Evolutionary conservation across 371 early-diverging fungal genomes (phyloP).

Genomic region (Apophysomyces variabilis): DNA sequence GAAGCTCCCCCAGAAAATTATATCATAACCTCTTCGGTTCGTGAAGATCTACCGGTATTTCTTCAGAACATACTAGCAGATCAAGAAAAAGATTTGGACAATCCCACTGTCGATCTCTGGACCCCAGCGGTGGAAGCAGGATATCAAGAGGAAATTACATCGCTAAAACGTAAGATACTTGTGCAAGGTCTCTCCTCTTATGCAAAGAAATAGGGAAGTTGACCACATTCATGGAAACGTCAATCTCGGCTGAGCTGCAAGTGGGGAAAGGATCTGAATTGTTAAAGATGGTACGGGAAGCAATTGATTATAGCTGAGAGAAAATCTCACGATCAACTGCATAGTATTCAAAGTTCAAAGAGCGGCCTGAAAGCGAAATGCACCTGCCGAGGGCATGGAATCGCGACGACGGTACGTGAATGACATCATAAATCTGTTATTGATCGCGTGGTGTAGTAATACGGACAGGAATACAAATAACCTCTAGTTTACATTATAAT

Average conservation of each 20-base stretch:
- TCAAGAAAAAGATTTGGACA: constrained; percentile 12
- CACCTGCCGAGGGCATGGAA: constrained; percentile 48
- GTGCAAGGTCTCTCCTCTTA: neutral
- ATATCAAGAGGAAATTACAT: constrained; percentile 31
- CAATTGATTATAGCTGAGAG: neutral
- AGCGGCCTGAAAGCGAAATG: constrained; percentile 17
- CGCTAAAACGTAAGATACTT: constrained; percentile 29
- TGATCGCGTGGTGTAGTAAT: constrained; percentile 26
- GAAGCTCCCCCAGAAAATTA: constrained; percentile 19
- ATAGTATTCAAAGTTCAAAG: constrained; percentile 46
- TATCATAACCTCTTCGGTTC: constrained; percentile 26
- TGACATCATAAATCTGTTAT: too few species aligned
- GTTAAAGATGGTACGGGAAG: constrained; percentile 43
- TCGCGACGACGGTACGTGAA: constrained; percentile 37
- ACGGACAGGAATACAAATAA: constrained; percentile 40
- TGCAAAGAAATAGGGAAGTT: neutral
- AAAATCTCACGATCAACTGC: neutral
- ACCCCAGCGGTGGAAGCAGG: constrained; percentile 36
- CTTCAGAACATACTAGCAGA: constrained; percentile 42
- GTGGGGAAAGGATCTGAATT: constrained; percentile 49
- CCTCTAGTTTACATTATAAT: too few species aligned
- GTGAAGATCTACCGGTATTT: constrained; percentile 27
- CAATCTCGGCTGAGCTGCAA: constrained; percentile 47
- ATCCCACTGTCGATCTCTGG: constrained; percentile 31
- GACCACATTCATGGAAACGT: constrained; percentile 33